Evolutionary conservation across 2,329 filamentous ascomycete genomes (phyloP).

Genomic region (Hirsutella minnesotensis): DNA sequence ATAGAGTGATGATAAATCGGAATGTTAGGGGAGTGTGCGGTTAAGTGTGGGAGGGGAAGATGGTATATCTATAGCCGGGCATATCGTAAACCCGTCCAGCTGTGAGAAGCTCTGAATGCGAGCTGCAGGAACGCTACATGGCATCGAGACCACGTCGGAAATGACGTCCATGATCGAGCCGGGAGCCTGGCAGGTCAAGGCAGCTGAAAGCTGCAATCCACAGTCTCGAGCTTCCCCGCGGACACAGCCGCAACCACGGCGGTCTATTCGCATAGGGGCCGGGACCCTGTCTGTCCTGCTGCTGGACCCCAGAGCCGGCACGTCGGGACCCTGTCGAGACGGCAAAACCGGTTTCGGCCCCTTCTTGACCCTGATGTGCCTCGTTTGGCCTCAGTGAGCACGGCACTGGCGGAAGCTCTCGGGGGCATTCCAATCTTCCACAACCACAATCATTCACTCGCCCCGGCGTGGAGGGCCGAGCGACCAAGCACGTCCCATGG

Average conservation of each 20-base stretch:
- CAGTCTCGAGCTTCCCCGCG: conserved; percentile 2
- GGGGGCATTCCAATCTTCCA: not conserved
- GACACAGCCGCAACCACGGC: not conserved
- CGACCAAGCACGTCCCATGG: not conserved
- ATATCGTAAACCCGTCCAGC: not conserved
- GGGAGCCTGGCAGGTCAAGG: conserved; percentile 3
- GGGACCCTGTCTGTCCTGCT: not conserved
- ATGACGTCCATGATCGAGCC: conserved; percentile 4
- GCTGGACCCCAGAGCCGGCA: not conserved
- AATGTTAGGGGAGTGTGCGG: not conserved
- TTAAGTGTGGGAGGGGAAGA: not conserved
- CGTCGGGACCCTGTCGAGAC: not conserved
- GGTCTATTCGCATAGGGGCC: not conserved
- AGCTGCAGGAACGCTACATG: not conserved
- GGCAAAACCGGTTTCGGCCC: not conserved
- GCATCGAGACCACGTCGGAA: not conserved
- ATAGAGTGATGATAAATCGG: not conserved
- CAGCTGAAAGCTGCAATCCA: conserved; percentile 5
- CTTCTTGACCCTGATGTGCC: not conserved
- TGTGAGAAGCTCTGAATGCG: not conserved
- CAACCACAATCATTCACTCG: not conserved
- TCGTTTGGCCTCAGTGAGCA: not conserved
- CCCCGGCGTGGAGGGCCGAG: not conserved
- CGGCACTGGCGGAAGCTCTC: not conserved
- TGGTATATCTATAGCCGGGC: not conserved